Base-by-base conservation (phyloP, 106 monocot species). In the Phalaenopsis equestris region DNA sequence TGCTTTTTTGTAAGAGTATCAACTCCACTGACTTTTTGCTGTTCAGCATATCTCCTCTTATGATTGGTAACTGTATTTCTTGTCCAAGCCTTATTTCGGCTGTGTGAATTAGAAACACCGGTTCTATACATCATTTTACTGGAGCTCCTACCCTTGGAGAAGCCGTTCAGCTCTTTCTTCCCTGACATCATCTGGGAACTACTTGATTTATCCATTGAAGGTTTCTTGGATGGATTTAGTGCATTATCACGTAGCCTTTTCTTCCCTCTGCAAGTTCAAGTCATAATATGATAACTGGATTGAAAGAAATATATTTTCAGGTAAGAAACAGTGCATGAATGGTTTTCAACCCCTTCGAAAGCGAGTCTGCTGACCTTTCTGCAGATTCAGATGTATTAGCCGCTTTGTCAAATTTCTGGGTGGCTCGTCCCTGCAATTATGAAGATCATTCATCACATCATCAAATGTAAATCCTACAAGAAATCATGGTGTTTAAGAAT, bases 391-490 rank as follows among this genome's bases (percentile, higher is more conserved):
- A 67, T 78, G 10, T 47, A 19, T 6, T 80, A 68, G 48, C 19
- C 36, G 65, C 78, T 48, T 79, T 73, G 3, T 58, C 23, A 23
- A 70, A 74, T 77, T 86, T 88, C 75, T 56, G 81, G 67, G 67
- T 88, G 41, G 49, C 72, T 17, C 83, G 88, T 56, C 82, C 81
- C 88, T 88, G 78, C 55, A 85, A 48, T 55, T 37, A 75, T 16
- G 19, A 10, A 79, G 55, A 78, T 55, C 3, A 56, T 24, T 11
- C n/a, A 77, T 56, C 5, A 17, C 14, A 58, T 56, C 3, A 21
- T 9, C 36, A 70, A 12, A 4, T 39, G 7, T 17, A 68, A 23
- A 70, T 4, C 70, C 15, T 56, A 52, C 30, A 8, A 46, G 49
- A 42, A 14, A 55, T n/a, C 5, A 5, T 21, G 61, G 14, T 2